These are phyloP conservation scores for Penicillium brevicompactum DNA, from an alignment of 2,329 filamentous ascomycete genomes.

Conservation along the genomic window DNA sequence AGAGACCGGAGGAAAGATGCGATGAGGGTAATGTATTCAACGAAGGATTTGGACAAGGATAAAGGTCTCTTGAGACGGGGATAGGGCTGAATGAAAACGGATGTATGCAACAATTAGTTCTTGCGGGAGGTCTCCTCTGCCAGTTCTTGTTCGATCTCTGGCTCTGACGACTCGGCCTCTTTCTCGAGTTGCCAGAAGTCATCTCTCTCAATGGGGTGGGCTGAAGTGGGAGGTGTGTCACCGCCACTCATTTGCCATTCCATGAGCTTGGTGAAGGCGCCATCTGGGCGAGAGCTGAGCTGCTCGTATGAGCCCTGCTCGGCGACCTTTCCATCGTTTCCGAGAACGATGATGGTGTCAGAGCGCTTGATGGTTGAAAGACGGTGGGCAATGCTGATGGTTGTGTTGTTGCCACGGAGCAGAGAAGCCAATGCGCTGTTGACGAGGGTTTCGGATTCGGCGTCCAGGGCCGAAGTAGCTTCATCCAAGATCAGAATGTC, in stretches of 20 bases:
- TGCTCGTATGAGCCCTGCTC: conserved; percentile 84
- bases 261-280: conserved; percentile 94
- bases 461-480: conserved; percentile 92
- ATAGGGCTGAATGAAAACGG: not conserved
- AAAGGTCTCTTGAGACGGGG: not conserved
- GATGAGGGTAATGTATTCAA: conserved; percentile 3
- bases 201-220: conserved; percentile 46
- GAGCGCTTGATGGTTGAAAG: conserved; percentile 95
- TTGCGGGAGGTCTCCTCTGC: conserved; percentile 20
- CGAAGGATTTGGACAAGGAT: not conserved
- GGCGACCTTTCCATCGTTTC: conserved; percentile 81
- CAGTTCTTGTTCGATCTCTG: conserved; percentile 35
- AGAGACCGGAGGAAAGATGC: conserved; percentile 7
- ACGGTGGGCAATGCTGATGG: conserved; percentile 95
- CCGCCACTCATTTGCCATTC: conserved; percentile 97
- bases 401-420: conserved; percentile 86
- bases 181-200: conserved; percentile 53
- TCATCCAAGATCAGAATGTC: conserved; percentile 97
- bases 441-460: conserved; percentile 94
- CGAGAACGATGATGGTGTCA: conserved; percentile 90
- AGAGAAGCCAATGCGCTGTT: conserved; percentile 84
- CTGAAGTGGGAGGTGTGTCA: conserved; percentile 49
- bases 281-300: conserved; percentile 71
- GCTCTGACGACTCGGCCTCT: conserved; percentile 38
- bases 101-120: conserved; percentile 12